A percentile compares a stretch with the other conserved stretches of the same genome.
Conservation (phyloP, 2,329 filamentous ascomycete genomes). For the Diaporthe destruens region DNA sequence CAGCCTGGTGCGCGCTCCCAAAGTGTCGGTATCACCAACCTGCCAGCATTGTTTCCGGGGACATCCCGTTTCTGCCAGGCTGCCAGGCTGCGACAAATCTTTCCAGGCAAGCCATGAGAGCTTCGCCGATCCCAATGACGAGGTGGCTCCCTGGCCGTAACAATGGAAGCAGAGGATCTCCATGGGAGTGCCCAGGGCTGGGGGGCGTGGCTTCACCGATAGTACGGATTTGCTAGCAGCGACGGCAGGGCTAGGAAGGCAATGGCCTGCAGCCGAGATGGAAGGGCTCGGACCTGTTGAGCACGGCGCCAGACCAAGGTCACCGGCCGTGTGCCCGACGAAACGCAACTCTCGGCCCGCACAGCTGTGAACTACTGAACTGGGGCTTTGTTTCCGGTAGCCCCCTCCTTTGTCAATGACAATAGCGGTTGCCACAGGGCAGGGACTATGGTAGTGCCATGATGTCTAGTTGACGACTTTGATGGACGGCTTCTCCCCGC, state of each 20-base stretch:
- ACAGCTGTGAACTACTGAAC: not conserved
- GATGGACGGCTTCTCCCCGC: not conserved
- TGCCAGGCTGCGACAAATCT: not conserved
- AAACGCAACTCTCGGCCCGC: conserved; percentile 40
- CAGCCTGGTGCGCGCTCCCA: conserved; percentile 2
- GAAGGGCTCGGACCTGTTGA: conserved; percentile 19
- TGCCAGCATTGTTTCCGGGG: not conserved
- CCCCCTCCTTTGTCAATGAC: not conserved
- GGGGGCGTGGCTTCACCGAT: conserved; percentile 11
- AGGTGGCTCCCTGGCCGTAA: conserved; percentile 14
- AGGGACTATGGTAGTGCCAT: not conserved
- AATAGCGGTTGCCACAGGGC: not conserved
- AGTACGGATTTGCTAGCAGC: not conserved
- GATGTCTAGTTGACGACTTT: not conserved
- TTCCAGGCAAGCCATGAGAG: not conserved
- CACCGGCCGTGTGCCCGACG: conserved; percentile 9
- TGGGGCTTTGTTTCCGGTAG: conserved; percentile 4
- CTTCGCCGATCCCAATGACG: conserved; percentile 9
- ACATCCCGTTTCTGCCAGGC: not conserved
- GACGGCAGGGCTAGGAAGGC: not conserved
- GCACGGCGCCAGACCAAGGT: conserved; percentile 12
- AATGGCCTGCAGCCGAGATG: conserved; percentile 19
- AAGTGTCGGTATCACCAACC: conserved; percentile 31
- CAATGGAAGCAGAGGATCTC: not conserved
- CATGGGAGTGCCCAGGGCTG: conserved; percentile 4